Conservation (phyloP, 106 monocot genomes). For the Vanilla planifolia region DNA sequence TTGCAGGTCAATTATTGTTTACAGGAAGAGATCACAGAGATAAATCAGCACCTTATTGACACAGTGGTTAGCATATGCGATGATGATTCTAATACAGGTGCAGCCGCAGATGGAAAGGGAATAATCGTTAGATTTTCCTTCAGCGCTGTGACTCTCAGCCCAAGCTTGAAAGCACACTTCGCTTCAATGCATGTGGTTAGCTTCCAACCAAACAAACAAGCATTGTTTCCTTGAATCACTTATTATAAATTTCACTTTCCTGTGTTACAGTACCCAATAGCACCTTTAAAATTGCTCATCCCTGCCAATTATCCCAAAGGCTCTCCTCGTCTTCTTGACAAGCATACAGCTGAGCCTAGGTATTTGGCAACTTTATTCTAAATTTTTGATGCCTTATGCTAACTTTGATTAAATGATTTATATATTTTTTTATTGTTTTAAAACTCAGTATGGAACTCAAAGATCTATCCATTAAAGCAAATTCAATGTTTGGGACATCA, state of each 20-base stretch:
- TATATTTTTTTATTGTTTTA: not conserved
- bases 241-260: not conserved
- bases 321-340: slow-evolving; percentile 71
- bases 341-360: slow-evolving; percentile 43
- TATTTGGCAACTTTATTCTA: slow-evolving; percentile 2
- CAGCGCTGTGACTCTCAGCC: slow-evolving; percentile 51
- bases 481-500: slow-evolving; percentile 38
- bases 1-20: slow-evolving; percentile 55
- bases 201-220: not conserved
- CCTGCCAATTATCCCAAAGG: slow-evolving; percentile 56
- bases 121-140: slow-evolving; percentile 50
- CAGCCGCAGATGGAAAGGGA: slow-evolving; percentile 39
- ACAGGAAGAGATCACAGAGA: slow-evolving; percentile 57
- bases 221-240: not conserved
- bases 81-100: slow-evolving; percentile 37
- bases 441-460: slow-evolving; percentile 35
- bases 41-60: slow-evolving; percentile 68
- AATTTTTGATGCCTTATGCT: not conserved
- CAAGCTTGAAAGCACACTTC: slow-evolving; percentile 50
- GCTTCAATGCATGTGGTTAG: slow-evolving; percentile 50
- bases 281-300: slow-evolving; percentile 58
- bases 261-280: slow-evolving; percentile 41
- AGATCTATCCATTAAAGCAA: slow-evolving; percentile 56
- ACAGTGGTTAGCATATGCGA: slow-evolving; percentile 50
- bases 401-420: not conserved